Evolutionary conservation across 2,329 filamentous ascomycete genomes (phyloP).

Genomic region (Fusarium pseudograminearum): DNA sequence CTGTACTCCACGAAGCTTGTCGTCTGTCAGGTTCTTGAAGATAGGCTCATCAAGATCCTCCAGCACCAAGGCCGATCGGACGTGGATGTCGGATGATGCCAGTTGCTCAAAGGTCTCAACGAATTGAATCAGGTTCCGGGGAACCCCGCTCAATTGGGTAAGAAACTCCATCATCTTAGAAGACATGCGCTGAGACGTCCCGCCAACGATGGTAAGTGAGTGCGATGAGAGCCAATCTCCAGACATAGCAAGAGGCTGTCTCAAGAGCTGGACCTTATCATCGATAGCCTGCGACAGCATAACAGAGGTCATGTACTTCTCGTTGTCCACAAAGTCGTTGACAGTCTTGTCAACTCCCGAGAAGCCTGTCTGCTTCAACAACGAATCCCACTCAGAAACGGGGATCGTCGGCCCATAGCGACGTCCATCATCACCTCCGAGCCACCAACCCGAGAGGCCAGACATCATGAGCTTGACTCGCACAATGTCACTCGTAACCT

Average conservation of each 20-base stretch:
- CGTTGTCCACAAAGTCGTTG: slow-evolving; percentile 1
- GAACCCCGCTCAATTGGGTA: accelerated
- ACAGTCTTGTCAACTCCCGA: slow-evolving; percentile 10
- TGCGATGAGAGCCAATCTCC: background rate
- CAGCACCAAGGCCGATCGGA: background rate
- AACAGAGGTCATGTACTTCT: slow-evolving; percentile 13
- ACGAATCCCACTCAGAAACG: background rate
- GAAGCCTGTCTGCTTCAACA: slow-evolving; percentile 1
- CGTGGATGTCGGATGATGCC: background rate
- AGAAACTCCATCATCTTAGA: background rate
- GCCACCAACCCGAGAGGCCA: slow-evolving; percentile 19
- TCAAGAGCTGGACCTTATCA: background rate
- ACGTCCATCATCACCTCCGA: slow-evolving; percentile 9
- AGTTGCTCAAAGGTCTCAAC: background rate
- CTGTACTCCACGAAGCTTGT: slow-evolving; percentile 8
- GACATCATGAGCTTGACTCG: slow-evolving; percentile 18
- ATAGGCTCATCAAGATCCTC: slow-evolving; percentile 19
- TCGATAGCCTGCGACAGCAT: slow-evolving; percentile 5
- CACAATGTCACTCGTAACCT: slow-evolving; percentile 4
- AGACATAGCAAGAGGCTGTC: background rate
- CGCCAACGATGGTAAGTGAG: background rate
- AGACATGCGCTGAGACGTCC: background rate
- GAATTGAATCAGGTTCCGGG: background rate
- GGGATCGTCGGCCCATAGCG: slow-evolving; percentile 9
- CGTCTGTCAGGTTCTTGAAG: slow-evolving; percentile 1